Evolutionary conservation across 2,329 filamentous ascomycete genomes (phyloP).

Genomic region (Arthroderma sp.): DNA sequence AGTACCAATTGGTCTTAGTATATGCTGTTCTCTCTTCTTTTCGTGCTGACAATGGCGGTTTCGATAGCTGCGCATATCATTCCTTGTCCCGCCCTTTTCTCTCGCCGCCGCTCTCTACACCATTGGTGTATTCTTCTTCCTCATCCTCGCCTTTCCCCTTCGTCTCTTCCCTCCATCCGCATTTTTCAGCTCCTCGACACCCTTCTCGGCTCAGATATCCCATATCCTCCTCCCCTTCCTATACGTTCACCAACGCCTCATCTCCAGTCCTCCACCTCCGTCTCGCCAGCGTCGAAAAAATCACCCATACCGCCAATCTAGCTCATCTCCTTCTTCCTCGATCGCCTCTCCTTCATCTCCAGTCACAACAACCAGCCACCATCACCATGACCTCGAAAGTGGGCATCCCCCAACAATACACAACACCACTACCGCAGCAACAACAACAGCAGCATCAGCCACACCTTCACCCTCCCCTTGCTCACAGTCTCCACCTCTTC

Average conservation of each 20-base stretch:
- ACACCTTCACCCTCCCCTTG: conserved; percentile 16
- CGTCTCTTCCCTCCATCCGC: conserved; percentile 36
- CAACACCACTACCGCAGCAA: too few relatives aligned
- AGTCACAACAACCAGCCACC: background rate
- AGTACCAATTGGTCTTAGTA: conserved; percentile 6
- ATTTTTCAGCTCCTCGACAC: conserved; percentile 29
- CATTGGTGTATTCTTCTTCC: conserved; percentile 37
- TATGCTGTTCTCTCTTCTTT: background rate
- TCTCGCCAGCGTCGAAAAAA: conserved; percentile 10
- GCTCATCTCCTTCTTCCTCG: conserved; percentile 3
- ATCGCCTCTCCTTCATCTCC: background rate
- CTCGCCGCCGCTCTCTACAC: conserved; percentile 42
- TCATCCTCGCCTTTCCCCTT: conserved; percentile 40
- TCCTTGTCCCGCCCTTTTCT: conserved; percentile 41
- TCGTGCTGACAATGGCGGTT: background rate
- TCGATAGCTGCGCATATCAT: conserved; percentile 18
- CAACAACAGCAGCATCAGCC: conserved; percentile 8
- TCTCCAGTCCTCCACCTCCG: conserved; percentile 14
- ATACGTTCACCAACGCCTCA: conserved; percentile 32
- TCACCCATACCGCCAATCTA: conserved; percentile 14
- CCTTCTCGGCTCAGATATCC: conserved; percentile 38
- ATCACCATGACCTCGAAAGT: background rate
- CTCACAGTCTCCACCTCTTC: conserved; percentile 30
- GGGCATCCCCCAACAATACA: too few relatives aligned
- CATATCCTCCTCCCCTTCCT: conserved; percentile 41